Evolutionary conservation across 352 stramenopile species (phyloP).

Genomic region (Phytophthora kernoviae): DNA sequence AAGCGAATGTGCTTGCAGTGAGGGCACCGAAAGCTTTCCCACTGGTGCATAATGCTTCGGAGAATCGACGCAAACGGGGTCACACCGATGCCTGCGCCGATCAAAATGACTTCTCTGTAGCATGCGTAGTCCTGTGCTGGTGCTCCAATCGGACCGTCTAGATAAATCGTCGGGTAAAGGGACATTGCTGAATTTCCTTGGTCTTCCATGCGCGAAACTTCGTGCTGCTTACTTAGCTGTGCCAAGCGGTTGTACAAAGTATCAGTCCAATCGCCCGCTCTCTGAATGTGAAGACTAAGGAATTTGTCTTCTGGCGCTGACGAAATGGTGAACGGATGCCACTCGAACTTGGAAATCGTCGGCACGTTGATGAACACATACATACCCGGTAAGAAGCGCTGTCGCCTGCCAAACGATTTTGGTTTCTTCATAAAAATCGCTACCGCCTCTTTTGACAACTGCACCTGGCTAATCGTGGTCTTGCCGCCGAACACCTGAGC

Average conservation of each 20-base stretch:
- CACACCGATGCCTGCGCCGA: conserved; percentile 74
- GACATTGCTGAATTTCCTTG: conserved; percentile 29
- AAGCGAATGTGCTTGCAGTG: conserved; percentile 63
- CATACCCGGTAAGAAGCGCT: conserved; percentile 68
- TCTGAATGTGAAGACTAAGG: conserved; percentile 73
- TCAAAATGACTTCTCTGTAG: conserved; percentile 67
- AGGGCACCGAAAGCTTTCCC: conserved; percentile 59
- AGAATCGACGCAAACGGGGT: conserved; percentile 79
- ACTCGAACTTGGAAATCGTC: conserved; percentile 74
- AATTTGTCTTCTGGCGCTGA: conserved; percentile 75
- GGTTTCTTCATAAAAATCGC: conserved; percentile 75
- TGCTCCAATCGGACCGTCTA: conserved; percentile 66
- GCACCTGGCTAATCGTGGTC: conserved; percentile 51
- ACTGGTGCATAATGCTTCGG: conserved; percentile 70
- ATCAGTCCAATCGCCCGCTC: conserved; percentile 70
- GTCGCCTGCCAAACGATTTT: conserved; percentile 46
- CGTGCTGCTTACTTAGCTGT: conserved; percentile 35
- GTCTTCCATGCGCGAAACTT: conserved; percentile 31
- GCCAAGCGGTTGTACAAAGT: conserved; percentile 54
- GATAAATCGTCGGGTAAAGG: conserved; percentile 52
- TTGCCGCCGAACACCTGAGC: conserved; percentile 53
- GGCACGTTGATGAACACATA: conserved; percentile 89
- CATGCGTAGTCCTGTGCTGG: conserved; percentile 68
- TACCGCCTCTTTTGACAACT: conserved; percentile 60
- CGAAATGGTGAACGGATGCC: conserved; percentile 92